Evolutionary conservation across 23 red algal genomes (phyloP), one percentile per base, ranked within the genome.

Genomic region (Gracilaria gracilis): DNA sequence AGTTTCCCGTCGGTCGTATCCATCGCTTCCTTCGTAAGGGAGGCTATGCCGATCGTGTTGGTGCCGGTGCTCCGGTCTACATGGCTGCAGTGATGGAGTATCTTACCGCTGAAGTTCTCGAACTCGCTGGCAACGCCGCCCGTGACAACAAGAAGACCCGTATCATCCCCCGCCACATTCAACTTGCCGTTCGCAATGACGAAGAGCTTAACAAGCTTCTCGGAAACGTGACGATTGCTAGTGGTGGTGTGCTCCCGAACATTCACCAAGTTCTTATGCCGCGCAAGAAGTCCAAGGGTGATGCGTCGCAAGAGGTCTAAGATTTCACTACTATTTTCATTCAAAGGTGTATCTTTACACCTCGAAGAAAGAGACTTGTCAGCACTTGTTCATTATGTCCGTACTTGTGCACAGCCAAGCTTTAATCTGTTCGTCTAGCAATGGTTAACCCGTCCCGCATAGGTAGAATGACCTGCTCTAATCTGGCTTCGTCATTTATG

Each of bases 91-190:
- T 99, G 21, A 93, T 99, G 93, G 97, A 99, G 81, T 99, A 99
- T 72, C 89, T 99, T 59, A 99, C 97, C 5, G 97, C 97, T 40
- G 97, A 99, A 88, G 97, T 99, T n/a, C 80, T 99, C 14, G 97
- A 99, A 57, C 84, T 99, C 31, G 97, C 97, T 28, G 97, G 97
- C 42, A 99, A 99, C 69, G 97, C 97, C 39, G 94, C 97, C 17
- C 94, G 97, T 73, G 97, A 99, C 93, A 99, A 99, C 91, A 99
- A 99, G 97, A 99, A 99, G 89, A 95, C 97, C n/a, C 94, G 97
- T 72, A 99, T 99, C 88, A 89, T 99, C 31, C 97, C 97, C 29
- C 93, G 97, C 19, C 97, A 99, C 82, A 94, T 99, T 81, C 97
- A 99, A 75, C 93, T 99, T 23, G 97, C 97, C 15, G 94, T 99